Evolutionary conservation across 495 filamentous ascomycete species (phyloP), one percentile per base, ranked within the genome.

Genomic region (Podospora sp.): DNA sequence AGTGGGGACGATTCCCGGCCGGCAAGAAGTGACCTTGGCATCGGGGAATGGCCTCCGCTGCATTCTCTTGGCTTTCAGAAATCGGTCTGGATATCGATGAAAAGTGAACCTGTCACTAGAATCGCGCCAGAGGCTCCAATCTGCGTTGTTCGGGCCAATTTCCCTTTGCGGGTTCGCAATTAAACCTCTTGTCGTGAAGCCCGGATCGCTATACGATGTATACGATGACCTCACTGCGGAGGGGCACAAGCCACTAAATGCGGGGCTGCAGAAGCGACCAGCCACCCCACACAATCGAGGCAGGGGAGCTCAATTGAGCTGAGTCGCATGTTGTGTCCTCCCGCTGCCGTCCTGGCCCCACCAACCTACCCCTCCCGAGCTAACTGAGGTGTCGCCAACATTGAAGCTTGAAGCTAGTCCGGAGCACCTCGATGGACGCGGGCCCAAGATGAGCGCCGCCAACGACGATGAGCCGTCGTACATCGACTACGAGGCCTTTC

Each of bases 401-500:
- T 46, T 14, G 40, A 46, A 18, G 40, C 40, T 46, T 46, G 40
- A 6, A n/a, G n/a, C n/a, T n/a, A n/a, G n/a, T n/a, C n/a, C n/a
- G n/a, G 29, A 3, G 29, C 29, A 26, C 29, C n/a, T 21, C 29
- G 29, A 24, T 16, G 20, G 57, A 26, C 46, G 24, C 9, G 18
- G 21, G 2, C 46, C 29, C 49, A 9, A 20, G 40, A 69, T 55
- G 49, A 78, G 75, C 74, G 63, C 21, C 24, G 68, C 69, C 63
- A 46, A 73, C 59, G 72, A 76, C 22, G 81, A 82, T 29, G 89
- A 90, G 56, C 85, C 88, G 20, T 96, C 94, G 18, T 99, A 99
- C 81, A 94, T 99, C 77, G 93, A 99, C 83, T 97, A 97, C 79
- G 92, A 96, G 72, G 83, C 91, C 70, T 96, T 99, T 78, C 85